These are phyloP conservation scores for Posidonia oceanica DNA, from an alignment of 116 monocot species.

Conservation along the genomic window DNA sequence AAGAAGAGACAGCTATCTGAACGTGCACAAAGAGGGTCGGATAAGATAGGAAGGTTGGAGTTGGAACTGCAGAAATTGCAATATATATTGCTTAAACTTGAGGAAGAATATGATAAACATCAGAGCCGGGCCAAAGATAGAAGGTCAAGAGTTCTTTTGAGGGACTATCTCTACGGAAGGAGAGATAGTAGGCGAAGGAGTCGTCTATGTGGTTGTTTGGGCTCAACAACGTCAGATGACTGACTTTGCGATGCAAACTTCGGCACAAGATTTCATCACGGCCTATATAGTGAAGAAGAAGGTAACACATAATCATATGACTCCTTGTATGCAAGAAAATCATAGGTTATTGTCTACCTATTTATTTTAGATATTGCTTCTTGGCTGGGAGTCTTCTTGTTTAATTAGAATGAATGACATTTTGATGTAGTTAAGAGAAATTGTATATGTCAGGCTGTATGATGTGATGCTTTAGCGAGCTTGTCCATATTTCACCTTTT, in stretches of 20 bases:
- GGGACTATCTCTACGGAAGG: slow-evolving; percentile 65
- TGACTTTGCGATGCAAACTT: not conserved
- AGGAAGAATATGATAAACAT: slow-evolving; percentile 46
- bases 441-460: slow-evolving; percentile 3
- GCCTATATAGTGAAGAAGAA: no score
- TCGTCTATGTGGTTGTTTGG: slow-evolving; percentile 51
- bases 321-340: not conserved
- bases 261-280: not conserved
- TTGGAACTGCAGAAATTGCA: slow-evolving; percentile 74
- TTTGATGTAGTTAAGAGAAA: slow-evolving; percentile 7
- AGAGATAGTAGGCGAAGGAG: slow-evolving; percentile 27
- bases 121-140: slow-evolving; percentile 28
- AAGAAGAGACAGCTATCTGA: slow-evolving; percentile 30
- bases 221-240: slow-evolving; percentile 37
- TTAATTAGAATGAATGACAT: slow-evolving; percentile 1
- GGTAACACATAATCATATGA: no score
- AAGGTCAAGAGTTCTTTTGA: slow-evolving; percentile 34
- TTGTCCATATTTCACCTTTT: not conserved
- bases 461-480: not conserved
- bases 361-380: not conserved
- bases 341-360: not conserved
- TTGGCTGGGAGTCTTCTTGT: not conserved
- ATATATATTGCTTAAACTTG: slow-evolving; percentile 54
- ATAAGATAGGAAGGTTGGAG: slow-evolving; percentile 64
- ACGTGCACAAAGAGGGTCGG: slow-evolving; percentile 29